phyloP scores from a whole-genome alignment of 305 asterid species.

The Striga hermonthica region DNA sequence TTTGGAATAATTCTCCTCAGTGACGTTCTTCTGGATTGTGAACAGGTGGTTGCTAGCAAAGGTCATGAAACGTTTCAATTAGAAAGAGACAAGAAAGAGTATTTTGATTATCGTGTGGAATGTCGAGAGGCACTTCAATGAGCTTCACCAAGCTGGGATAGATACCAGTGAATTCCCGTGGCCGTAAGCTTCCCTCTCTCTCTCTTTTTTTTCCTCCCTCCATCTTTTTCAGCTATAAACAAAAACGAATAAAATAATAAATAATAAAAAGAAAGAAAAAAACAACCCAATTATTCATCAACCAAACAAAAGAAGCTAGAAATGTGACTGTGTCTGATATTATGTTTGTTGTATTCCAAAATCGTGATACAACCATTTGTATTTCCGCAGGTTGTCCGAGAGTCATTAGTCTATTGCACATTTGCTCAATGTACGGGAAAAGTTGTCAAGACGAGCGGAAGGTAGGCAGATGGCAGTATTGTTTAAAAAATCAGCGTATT shows the following conservation, averaged over 20 bases:
- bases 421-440: conserved; percentile 21
- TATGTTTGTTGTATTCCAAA: no score
- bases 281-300: no score
- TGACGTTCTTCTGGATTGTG: conserved; percentile 3
- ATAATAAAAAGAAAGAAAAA: no score
- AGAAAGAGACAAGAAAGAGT: conserved; percentile 87
- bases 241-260: no score
- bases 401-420: conserved; percentile 58
- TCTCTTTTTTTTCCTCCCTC: background rate
- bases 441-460: conserved; percentile 29
- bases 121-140: conserved; percentile 98
- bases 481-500: conserved; percentile 25
- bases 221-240: no score
- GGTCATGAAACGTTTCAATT: conserved; percentile 82
- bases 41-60: conserved; percentile 96
- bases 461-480: conserved; percentile 23
- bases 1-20: conserved; percentile 8
- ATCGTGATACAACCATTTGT: no score
- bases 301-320: no score
- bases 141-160: conserved; percentile 99
- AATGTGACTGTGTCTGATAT: no score
- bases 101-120: conserved; percentile 93
- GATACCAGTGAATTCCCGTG: conserved; percentile 99
- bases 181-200: conserved; percentile 48
- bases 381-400: conserved; percentile 77